These are phyloP conservation scores for Saccharomyces hybrid DNA, from an alignment of 1,139 yeast genomes.

Conservation along the genomic window DNA sequence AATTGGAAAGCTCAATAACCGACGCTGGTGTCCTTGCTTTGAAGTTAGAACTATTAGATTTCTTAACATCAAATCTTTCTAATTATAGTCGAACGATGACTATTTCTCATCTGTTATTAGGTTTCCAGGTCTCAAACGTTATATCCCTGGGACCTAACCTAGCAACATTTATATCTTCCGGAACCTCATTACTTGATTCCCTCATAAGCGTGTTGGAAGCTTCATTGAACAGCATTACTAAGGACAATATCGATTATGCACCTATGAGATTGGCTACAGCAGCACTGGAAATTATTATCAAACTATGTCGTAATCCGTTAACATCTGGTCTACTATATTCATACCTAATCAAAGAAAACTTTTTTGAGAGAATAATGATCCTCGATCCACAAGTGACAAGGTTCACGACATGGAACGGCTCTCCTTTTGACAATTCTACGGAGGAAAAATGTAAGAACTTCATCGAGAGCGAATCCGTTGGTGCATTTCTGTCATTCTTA, in stretches of 20 bases:
- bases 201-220: slow-evolving; percentile 44
- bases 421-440: slow-evolving; percentile 32
- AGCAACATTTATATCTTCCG: slow-evolving; percentile 45
- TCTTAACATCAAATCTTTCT: slow-evolving; percentile 46
- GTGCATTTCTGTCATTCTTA: slow-evolving; percentile 55
- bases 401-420: slow-evolving; percentile 46
- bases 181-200: slow-evolving; percentile 48
- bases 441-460: slow-evolving; percentile 36
- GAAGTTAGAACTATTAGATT: slow-evolving; percentile 54
- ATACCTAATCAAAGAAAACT: slow-evolving; percentile 44
- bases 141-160: slow-evolving; percentile 38
- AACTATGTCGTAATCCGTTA: slow-evolving; percentile 48
- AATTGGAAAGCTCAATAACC: slow-evolving; percentile 45
- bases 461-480: slow-evolving; percentile 36
- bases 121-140: slow-evolving; percentile 47
- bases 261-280: slow-evolving; percentile 52
- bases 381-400: slow-evolving; percentile 48
- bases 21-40: slow-evolving; percentile 35
- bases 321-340: slow-evolving; percentile 48
- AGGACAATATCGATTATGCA: slow-evolving; percentile 41
- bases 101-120: slow-evolving; percentile 69
- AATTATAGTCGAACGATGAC: slow-evolving; percentile 37
- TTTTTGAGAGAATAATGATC: slow-evolving; percentile 47
- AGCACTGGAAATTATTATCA: slow-evolving; percentile 53
- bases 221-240: slow-evolving; percentile 39